These are phyloP conservation scores for Lasiosphaeria miniovina DNA, from an alignment of 495 filamentous ascomycete genomes.

Conservation along the genomic window DNA sequence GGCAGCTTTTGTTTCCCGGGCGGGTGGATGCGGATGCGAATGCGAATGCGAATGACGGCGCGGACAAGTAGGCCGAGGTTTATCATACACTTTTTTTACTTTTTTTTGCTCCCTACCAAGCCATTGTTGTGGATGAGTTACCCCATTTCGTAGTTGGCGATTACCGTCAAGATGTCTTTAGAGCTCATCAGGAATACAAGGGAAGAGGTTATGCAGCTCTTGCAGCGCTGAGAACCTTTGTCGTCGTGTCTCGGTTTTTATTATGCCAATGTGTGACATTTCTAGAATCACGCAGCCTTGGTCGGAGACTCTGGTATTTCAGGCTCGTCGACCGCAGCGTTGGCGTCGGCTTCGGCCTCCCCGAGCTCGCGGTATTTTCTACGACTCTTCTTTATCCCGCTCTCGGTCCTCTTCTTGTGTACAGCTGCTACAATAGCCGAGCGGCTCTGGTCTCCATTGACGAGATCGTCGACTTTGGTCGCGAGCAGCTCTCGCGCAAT, in stretches of 20 bases:
- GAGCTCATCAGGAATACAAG: slow-evolving; percentile 15
- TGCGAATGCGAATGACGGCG: slow-evolving; percentile 38
- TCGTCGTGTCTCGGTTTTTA: not conserved
- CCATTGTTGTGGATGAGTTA: slow-evolving; percentile 19
- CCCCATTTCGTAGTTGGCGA: slow-evolving; percentile 20
- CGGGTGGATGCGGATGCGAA: slow-evolving; percentile 26
- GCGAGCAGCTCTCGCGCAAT: slow-evolving; percentile 77
- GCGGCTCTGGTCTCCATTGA: slow-evolving; percentile 48
- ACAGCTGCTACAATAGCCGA: slow-evolving; percentile 37
- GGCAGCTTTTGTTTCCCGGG: slow-evolving; percentile 42
- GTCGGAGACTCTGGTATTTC: not conserved
- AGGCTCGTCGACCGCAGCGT: not conserved
- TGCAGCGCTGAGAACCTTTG: not conserved
- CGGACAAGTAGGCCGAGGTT: slow-evolving; percentile 47
- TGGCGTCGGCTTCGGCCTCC: slow-evolving; percentile 6
- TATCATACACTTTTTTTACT: slow-evolving; percentile 42
- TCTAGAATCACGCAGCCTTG: not conserved
- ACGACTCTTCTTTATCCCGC: slow-evolving; percentile 47
- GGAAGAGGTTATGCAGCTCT: slow-evolving; percentile 13
- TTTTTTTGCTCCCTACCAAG: slow-evolving; percentile 16
- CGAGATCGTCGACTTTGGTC: slow-evolving; percentile 66
- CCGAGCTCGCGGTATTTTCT: slow-evolving; percentile 47
- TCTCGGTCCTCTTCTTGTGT: slow-evolving; percentile 48
- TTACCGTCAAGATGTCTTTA: slow-evolving; percentile 13
- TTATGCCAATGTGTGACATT: not conserved